Evolutionary conservation across 768 basidiomycete species (phyloP).

Genomic region (Boletus speciosus): DNA sequence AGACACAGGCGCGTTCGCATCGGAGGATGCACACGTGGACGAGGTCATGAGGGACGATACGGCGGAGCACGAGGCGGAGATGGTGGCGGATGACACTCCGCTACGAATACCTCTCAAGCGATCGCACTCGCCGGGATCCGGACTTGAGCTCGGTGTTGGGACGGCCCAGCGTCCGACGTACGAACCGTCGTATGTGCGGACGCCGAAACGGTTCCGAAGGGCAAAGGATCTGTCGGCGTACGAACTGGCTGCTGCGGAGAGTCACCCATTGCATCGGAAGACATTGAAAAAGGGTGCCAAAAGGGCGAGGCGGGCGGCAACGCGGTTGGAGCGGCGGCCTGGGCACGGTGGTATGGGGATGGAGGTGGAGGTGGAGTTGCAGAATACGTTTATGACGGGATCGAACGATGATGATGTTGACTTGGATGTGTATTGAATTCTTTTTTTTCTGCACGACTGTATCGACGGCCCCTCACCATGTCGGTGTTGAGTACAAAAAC

Average conservation of each 20-base stretch:
- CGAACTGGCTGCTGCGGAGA: slow-evolving; percentile 44
- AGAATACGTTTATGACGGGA: slow-evolving; percentile 24
- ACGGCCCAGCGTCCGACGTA: not conserved
- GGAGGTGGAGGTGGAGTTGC: slow-evolving; percentile 27
- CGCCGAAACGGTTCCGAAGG: slow-evolving; percentile 59
- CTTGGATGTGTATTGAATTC: not conserved
- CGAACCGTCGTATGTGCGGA: slow-evolving; percentile 8
- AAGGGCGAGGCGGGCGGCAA: slow-evolving; percentile 52
- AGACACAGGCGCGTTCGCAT: slow-evolving; percentile 73
- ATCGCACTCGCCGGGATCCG: slow-evolving; percentile 13
- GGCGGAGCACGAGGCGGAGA: slow-evolving; percentile 30
- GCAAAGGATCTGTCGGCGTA: slow-evolving; percentile 53
- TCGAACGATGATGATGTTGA: slow-evolving; percentile 11
- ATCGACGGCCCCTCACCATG: too few relatives aligned
- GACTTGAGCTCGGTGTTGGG: not conserved
- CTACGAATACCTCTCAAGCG: slow-evolving; percentile 31
- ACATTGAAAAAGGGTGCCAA: slow-evolving; percentile 64
- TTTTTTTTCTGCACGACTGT: too few relatives aligned
- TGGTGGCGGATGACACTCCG: slow-evolving; percentile 39
- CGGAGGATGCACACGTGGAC: slow-evolving; percentile 7
- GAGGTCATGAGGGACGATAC: slow-evolving; percentile 44
- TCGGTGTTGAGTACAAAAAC: too few relatives aligned
- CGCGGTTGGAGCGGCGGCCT: slow-evolving; percentile 17
- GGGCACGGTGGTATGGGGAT: slow-evolving; percentile 19
- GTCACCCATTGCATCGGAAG: slow-evolving; percentile 50